Percentiles rank a stretch among this genome's conserved stretches.
These are phyloP conservation scores for Aspergillus aculeatinus DNA, from an alignment of 2,329 filamentous ascomycete species.

Conservation along the genomic window DNA sequence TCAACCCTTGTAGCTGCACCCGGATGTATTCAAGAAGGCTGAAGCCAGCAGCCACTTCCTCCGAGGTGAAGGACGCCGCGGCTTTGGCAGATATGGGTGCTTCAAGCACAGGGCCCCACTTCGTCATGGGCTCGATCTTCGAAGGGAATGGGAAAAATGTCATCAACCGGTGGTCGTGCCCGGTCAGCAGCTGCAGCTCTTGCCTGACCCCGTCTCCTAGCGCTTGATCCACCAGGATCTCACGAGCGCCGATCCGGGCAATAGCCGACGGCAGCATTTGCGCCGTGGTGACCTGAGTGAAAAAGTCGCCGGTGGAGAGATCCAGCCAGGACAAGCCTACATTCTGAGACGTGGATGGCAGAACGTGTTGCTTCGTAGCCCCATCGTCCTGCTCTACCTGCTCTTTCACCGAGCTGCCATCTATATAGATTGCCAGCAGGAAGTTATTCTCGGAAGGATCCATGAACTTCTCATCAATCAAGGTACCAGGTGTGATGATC, in stretches of 20 bases:
- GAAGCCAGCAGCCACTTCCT: slow-evolving; percentile 75
- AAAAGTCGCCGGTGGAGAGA: slow-evolving; percentile 91
- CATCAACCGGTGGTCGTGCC: slow-evolving; percentile 72
- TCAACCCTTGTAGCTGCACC: slow-evolving; percentile 71
- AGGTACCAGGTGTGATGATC: slow-evolving; percentile 87
- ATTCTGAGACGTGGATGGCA: slow-evolving; percentile 38
- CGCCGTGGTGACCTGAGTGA: slow-evolving; percentile 73
- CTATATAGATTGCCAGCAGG: slow-evolving; percentile 73
- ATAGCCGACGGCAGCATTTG: slow-evolving; percentile 74
- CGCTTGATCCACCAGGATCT: slow-evolving; percentile 74
- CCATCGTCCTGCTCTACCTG: slow-evolving; percentile 24
- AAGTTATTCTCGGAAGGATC: slow-evolving; percentile 94
- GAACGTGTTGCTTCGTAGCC: slow-evolving; percentile 27
- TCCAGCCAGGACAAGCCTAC: slow-evolving; percentile 92
- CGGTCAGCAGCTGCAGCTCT: slow-evolving; percentile 65
- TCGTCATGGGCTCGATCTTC: slow-evolving; percentile 52
- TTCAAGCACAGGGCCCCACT: slow-evolving; percentile 78
- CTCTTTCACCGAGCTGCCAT: slow-evolving; percentile 26
- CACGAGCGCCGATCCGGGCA: slow-evolving; percentile 77
- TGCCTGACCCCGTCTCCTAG: slow-evolving; percentile 60
- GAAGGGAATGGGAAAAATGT: slow-evolving; percentile 62
- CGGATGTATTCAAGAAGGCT: slow-evolving; percentile 82
- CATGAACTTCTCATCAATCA: slow-evolving; percentile 98
- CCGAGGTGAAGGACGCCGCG: slow-evolving; percentile 58
- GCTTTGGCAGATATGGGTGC: slow-evolving; percentile 60